Percentiles rank a stretch among this genome's conserved stretches.
Evolutionary conservation across 352 stramenopile species (phyloP).

Genomic region (Phytophthora citrophthora): DNA sequence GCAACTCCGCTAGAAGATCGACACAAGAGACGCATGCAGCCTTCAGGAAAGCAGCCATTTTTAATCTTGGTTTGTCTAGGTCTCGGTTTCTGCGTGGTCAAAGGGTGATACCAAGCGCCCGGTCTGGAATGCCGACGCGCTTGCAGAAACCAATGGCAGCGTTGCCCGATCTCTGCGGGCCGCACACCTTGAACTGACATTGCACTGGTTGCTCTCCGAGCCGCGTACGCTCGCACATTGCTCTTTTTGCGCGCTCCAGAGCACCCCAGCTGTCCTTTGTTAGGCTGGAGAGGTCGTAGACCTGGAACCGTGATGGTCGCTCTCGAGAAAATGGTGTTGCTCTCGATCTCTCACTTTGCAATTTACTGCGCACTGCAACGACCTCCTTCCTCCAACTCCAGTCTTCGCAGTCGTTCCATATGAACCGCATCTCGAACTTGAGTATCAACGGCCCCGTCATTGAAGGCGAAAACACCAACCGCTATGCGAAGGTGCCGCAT

Average conservation of each 20-base stretch:
- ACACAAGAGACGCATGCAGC: too few species aligned
- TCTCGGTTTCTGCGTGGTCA: neutral
- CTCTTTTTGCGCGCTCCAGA: constrained; percentile 22
- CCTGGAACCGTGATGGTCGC: constrained; percentile 3
- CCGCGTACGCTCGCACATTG: constrained; percentile 34
- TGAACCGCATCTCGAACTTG: constrained; percentile 27
- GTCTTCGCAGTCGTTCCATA: constrained; percentile 8
- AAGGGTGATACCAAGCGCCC: neutral
- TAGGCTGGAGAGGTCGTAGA: constrained; percentile 8
- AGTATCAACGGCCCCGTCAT: constrained; percentile 19
- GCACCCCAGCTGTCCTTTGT: constrained; percentile 12
- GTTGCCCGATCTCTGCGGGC: constrained; percentile 10
- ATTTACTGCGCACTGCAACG: constrained; percentile 25
- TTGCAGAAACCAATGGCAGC: constrained; percentile 4
- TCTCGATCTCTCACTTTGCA: constrained; percentile 23
- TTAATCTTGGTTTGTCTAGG: constrained; percentile 14
- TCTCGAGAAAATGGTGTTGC: constrained; percentile 4
- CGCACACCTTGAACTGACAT: constrained; percentile 5
- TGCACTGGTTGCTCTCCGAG: constrained; percentile 12
- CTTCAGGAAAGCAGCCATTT: constrained; percentile 3
- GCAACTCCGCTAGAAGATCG: neutral
- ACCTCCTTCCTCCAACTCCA: constrained; percentile 2
- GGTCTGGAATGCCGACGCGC: constrained; percentile 16
- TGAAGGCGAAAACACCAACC: constrained; percentile 24
- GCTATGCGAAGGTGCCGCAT: constrained; percentile 56